Conservation (phyloP, 306 rosid genomes). For the Cucumis cinereus region DNA sequence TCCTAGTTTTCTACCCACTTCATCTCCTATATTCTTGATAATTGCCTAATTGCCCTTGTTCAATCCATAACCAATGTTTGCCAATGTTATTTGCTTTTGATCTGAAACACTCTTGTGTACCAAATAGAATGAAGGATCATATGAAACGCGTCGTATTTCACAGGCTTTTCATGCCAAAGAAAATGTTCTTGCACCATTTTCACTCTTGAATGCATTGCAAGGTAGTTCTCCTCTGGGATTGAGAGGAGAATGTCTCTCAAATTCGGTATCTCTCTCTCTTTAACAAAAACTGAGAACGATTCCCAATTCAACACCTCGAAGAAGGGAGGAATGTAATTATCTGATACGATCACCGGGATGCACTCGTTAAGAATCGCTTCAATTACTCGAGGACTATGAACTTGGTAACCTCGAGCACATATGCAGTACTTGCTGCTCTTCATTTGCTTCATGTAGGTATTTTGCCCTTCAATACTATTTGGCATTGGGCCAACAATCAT, state of each 20-base stretch:
- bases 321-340: constrained; percentile 41
- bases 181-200: constrained; percentile 54
- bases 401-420: constrained; percentile 82
- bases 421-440: constrained; percentile 76
- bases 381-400: constrained; percentile 62
- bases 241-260: constrained; percentile 55
- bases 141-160: constrained; percentile 54
- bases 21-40: not conserved
- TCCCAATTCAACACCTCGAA: constrained; percentile 46
- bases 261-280: constrained; percentile 51
- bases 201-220: constrained; percentile 37
- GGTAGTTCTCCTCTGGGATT: constrained; percentile 58
- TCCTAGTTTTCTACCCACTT: not conserved
- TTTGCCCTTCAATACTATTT: constrained; percentile 50
- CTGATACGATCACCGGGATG: constrained; percentile 37
- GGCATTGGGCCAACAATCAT: constrained; percentile 72
- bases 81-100: constrained; percentile 11
- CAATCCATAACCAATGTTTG: not conserved
- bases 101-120: constrained; percentile 56
- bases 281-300: constrained; percentile 32
- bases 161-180: constrained; percentile 49
- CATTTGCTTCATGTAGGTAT: constrained; percentile 54
- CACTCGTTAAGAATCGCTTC: constrained; percentile 54
- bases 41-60: not conserved
- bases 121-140: constrained; percentile 74